These are phyloP conservation scores for Syzygium grande DNA, from an alignment of 345 rosid genomes.

Conservation along the genomic window DNA sequence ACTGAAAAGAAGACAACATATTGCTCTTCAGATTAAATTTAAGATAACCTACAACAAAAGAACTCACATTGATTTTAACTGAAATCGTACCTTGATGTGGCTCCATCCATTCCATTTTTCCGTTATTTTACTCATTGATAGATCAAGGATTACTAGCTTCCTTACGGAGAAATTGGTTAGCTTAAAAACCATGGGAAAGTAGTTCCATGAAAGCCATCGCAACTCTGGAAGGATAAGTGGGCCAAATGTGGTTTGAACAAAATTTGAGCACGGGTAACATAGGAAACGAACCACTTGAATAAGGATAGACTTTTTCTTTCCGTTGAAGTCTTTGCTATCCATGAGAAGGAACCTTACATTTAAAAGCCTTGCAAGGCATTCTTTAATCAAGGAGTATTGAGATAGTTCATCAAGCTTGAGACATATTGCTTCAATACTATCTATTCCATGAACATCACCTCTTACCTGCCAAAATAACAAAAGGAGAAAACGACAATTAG, in stretches of 20 bases:
- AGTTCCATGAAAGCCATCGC: background rate
- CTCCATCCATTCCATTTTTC: background rate
- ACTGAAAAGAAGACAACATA: background rate
- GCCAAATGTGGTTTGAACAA: background rate
- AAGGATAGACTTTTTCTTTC: background rate
- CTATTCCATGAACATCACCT: background rate
- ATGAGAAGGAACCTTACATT: background rate
- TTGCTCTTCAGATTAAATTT: background rate
- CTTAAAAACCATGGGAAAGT: background rate
- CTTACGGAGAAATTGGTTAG: accelerated
- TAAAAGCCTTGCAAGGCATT: background rate
- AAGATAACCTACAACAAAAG: background rate
- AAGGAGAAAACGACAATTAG: background rate
- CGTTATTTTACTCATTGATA: background rate
- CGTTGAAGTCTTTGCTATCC: background rate
- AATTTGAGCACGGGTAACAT: accelerated
- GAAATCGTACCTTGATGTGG: background rate
- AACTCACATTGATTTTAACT: background rate
- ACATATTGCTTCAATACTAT: background rate
- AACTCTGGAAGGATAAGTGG: background rate
- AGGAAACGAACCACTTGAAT: background rate
- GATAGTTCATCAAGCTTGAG: background rate
- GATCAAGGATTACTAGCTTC: background rate
- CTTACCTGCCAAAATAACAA: background rate
- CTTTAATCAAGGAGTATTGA: background rate